These are phyloP conservation scores for Cladophialophora exuberans DNA, from an alignment of 2,329 filamentous ascomycete genomes.

Conservation along the genomic window DNA sequence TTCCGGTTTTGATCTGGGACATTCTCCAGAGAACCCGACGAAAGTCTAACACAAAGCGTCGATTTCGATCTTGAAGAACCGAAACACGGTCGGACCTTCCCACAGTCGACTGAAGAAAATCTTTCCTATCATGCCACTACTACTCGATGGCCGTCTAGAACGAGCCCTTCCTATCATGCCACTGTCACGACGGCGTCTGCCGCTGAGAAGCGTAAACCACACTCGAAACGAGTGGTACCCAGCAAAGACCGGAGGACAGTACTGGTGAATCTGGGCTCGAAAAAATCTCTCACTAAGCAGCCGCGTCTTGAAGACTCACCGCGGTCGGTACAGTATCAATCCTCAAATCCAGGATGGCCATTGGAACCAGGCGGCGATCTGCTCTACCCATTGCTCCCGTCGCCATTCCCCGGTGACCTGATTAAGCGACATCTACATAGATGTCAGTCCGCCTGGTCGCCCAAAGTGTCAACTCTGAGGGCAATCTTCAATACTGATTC, in stretches of 20 bases:
- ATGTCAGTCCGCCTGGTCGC: not conserved
- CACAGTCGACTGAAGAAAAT: not conserved
- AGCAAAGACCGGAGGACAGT: constrained; percentile 2
- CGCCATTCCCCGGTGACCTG: constrained; percentile 7
- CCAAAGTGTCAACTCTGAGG: not conserved
- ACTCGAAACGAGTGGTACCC: not conserved
- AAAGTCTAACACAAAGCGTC: not conserved
- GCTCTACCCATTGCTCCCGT: constrained; percentile 3
- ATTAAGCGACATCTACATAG: constrained; percentile 8
- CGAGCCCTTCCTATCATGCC: not conserved
- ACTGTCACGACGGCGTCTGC: not conserved
- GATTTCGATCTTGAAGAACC: no score
- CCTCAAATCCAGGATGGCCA: not conserved
- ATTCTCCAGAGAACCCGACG: not conserved
- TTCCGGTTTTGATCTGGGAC: not conserved
- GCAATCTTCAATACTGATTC: not conserved
- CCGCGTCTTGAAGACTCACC: not conserved
- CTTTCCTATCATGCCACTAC: not conserved
- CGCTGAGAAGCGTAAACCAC: not conserved
- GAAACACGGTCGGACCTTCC: not conserved
- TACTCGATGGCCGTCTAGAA: not conserved
- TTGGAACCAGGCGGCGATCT: constrained; percentile 7
- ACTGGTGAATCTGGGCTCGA: not conserved
- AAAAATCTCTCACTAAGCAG: not conserved
- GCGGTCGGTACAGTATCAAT: not conserved